phyloP scores from a whole-genome alignment of 495 filamentous ascomycete genomes.

The Penicillium verhagenii region DNA sequence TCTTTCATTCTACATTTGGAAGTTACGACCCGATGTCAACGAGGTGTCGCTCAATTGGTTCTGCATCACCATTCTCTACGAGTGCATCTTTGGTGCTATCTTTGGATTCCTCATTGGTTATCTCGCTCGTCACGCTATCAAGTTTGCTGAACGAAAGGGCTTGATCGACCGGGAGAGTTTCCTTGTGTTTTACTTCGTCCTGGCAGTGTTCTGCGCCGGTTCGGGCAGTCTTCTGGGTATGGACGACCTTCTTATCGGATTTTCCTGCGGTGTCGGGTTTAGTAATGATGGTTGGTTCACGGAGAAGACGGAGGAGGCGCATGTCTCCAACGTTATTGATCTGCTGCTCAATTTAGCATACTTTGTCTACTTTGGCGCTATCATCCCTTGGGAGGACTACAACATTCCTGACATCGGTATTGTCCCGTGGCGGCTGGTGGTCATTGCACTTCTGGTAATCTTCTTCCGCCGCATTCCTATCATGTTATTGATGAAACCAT shows the following conservation, averaged over 20 bases:
- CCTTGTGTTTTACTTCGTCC: conserved; percentile 96
- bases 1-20: conserved; percentile 81
- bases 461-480: conserved; percentile 96
- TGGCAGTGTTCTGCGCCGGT: conserved; percentile 95
- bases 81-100: conserved; percentile 89
- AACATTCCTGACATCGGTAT: conserved; percentile 70
- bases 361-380: conserved; percentile 96
- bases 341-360: conserved; percentile 94
- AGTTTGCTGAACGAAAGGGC: conserved; percentile 78
- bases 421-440: conserved; percentile 81
- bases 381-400: conserved; percentile 91
- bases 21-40: conserved; percentile 64
- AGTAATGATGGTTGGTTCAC: conserved; percentile 99
- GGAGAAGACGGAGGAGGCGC: conserved; percentile 96
- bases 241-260: conserved; percentile 96
- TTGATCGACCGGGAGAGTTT: conserved; percentile 96
- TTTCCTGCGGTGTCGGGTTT: conserved; percentile 93
- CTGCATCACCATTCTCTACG: conserved; percentile 87
- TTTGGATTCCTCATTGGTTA: conserved; percentile 91
- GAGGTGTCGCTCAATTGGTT: conserved; percentile 85
- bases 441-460: conserved; percentile 88
- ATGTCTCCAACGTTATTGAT: conserved; percentile 99
- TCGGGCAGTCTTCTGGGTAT: conserved; percentile 89
- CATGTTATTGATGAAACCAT: conserved; percentile 86
- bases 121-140: conserved; percentile 84